phyloP scores from a whole-genome alignment of 345 rosid species.

The Pistacia atlantica region DNA sequence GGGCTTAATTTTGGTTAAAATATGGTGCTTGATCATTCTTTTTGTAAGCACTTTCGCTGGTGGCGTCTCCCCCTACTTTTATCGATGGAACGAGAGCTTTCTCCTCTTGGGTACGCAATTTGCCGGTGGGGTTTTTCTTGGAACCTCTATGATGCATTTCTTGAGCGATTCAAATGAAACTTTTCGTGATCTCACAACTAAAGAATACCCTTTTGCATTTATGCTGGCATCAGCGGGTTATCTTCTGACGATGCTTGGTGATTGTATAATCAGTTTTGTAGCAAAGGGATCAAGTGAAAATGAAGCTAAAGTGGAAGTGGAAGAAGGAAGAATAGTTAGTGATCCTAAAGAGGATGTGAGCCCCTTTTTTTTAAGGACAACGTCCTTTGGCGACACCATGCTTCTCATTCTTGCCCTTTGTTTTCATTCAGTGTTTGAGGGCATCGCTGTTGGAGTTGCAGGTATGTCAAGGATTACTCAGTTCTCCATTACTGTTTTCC shows the following conservation, averaged over 20 bases:
- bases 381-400: conserved; percentile 64
- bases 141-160: conserved; percentile 73
- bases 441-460: conserved; percentile 84
- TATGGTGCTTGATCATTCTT: conserved; percentile 76
- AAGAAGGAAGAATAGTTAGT: conserved; percentile 31
- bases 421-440: conserved; percentile 86
- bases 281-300: conserved; percentile 17
- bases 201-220: conserved; percentile 69
- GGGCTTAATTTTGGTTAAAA: conserved; percentile 60
- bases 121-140: conserved; percentile 79
- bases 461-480: conserved; percentile 33
- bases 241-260: conserved; percentile 81
- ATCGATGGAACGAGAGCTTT: conserved; percentile 71
- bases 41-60: conserved; percentile 64
- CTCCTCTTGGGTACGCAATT: conserved; percentile 80
- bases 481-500: neutral
- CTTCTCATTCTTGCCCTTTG: conserved; percentile 75
- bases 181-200: conserved; percentile 47
- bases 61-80: conserved; percentile 76
- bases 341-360: conserved; percentile 29
- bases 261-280: conserved; percentile 50
- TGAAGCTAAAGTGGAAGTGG: conserved; percentile 31
- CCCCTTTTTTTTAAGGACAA: conserved; percentile 45
- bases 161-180: conserved; percentile 71
- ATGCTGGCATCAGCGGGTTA: conserved; percentile 75